Base-by-base conservation (phyloP, 1,284 basidiomycete species). In the Coriolopsis trogii region DNA sequence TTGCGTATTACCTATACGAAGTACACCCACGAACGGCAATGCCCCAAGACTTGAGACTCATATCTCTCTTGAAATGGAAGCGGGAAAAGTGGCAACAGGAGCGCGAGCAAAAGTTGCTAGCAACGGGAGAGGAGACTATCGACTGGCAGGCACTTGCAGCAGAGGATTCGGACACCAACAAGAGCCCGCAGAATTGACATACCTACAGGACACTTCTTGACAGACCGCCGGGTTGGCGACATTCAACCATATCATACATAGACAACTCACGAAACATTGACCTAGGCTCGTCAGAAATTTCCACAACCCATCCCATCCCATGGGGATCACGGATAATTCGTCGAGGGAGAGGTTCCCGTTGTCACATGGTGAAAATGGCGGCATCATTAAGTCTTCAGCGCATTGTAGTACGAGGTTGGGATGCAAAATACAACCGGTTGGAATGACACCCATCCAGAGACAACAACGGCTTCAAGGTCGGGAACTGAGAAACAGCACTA, bases 1-100 rank as follows among this genome's bases (percentile, higher is more conserved):
- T 94, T 37, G 93, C 93, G 1, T 95, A 86, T 69, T 85, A 91
- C 67, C 80, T 95, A 20, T 82, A 90, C 70, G 92, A 95, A 69
- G 89, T 78, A 33, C 87, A 95, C 68, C 93, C 93, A 5, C 83
- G 92, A 43, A 90, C 87, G 2, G 85, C 82, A 9, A 78, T 87
- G 13, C 74, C 81, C 1, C 73, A 77, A n/a, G 84, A 87, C 7
- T 78, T 91, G 58, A 82, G 79, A 28, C 72, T 95, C 20, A 55
- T 67, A 6, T 74, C 80, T 40, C 79, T 95, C 30, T 53, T 87
- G 15, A 70, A 65, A 20, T 94, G 92, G 91, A 92, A 66, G 41
- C 56, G 51, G 49, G 53, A 50, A 18, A 63, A 57, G 51, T 58
- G 56, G 59, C 63, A 60, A 42, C 55, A 43, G 42, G 68, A 69